phyloP scores from a whole-genome alignment of 805 yeast genomes.

The Wickerhamomyces alni region DNA sequence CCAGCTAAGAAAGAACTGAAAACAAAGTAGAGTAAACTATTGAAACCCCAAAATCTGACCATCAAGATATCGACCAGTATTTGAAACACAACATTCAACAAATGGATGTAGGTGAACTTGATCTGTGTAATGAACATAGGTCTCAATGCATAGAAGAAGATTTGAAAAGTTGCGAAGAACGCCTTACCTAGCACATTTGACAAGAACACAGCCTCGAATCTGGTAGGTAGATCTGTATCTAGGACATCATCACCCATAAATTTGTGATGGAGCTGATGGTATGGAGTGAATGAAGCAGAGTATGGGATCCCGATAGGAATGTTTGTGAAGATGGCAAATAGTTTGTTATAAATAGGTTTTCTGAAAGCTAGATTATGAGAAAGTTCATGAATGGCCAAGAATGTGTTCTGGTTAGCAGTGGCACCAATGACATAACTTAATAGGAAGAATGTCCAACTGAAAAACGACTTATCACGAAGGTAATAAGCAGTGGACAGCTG shows the following conservation, averaged over 20 bases:
- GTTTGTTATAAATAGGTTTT: conserved; percentile 67
- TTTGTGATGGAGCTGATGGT: conserved; percentile 88
- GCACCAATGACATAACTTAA: conserved; percentile 81
- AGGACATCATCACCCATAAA: conserved; percentile 77
- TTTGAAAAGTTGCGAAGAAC: conserved; percentile 85
- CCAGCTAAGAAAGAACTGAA: conserved; percentile 85
- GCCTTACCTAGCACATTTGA: conserved; percentile 82
- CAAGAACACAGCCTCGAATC: conserved; percentile 64
- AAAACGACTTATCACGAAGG: conserved; percentile 49
- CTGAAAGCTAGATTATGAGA: conserved; percentile 82
- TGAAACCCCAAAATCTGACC: conserved; percentile 56
- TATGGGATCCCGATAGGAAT: conserved; percentile 88
- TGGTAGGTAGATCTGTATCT: conserved; percentile 87
- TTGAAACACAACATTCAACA: conserved; percentile 57
- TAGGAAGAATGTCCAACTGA: conserved; percentile 47
- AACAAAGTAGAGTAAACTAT: conserved; percentile 59
- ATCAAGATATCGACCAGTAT: conserved; percentile 50
- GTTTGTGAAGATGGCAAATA: conserved; percentile 72
- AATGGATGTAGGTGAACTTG: conserved; percentile 68
- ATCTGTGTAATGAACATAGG: conserved; percentile 82
- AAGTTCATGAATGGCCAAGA: conserved; percentile 84
- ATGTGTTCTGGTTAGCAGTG: conserved; percentile 76
- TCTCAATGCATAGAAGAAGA: conserved; percentile 81
- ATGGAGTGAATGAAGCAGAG: conserved; percentile 79
- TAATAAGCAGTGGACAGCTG: conserved; percentile 63